A percentile compares a stretch with the other conserved stretches of the same genome.
Evolutionary conservation across 495 filamentous ascomycete species (phyloP).

Genomic region (Neurospora pannonica): DNA sequence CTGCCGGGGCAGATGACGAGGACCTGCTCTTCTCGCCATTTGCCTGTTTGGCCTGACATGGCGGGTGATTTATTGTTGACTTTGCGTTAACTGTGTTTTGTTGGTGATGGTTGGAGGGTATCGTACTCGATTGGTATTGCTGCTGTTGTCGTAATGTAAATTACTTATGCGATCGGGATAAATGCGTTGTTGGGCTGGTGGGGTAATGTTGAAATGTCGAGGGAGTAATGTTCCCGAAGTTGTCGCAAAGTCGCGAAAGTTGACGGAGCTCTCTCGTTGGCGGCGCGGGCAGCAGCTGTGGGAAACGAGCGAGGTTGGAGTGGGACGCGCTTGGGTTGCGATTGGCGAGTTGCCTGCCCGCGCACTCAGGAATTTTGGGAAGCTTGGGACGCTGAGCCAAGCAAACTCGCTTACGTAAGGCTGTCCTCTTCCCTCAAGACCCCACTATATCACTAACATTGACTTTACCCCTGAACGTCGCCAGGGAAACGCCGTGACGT

Average conservation of each 20-base stretch:
- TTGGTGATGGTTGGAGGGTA: background rate
- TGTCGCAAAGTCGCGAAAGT: background rate
- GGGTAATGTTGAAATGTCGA: background rate
- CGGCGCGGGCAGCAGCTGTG: background rate
- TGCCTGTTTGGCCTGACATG: conserved; percentile 39
- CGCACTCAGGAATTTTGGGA: background rate
- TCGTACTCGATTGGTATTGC: background rate
- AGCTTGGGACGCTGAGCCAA: background rate
- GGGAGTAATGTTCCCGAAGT: background rate
- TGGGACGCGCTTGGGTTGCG: background rate
- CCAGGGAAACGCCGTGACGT: background rate
- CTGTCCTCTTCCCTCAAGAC: background rate
- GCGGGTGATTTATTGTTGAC: conserved; percentile 3
- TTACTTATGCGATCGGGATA: background rate
- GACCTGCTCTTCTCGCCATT: conserved; percentile 46
- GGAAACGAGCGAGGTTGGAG: background rate
- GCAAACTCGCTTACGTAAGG: conserved; percentile 1
- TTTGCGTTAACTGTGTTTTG: background rate
- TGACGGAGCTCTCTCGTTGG: background rate
- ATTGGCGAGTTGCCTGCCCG: background rate
- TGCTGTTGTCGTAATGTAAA: background rate
- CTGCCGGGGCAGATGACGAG: conserved; percentile 88
- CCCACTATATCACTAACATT: background rate
- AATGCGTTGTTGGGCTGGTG: background rate
- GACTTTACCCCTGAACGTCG: background rate